These are phyloP conservation scores for Gautieria morchelliformis DNA, from an alignment of 768 basidiomycete species.

Conservation along the genomic window DNA sequence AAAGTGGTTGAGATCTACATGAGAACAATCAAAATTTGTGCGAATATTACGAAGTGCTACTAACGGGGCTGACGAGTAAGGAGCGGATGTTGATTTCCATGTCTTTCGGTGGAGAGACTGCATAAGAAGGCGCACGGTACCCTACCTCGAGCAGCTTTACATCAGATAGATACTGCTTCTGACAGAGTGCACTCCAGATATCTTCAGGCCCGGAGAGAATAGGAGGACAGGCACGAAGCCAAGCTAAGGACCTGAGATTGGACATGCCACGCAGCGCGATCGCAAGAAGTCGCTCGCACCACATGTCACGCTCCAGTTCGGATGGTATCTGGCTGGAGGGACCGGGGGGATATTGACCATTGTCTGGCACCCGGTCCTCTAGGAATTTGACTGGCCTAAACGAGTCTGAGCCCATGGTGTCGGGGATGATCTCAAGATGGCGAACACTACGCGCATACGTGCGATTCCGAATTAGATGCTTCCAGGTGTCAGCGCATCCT, in stretches of 20 bases:
- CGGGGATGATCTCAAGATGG: neutral
- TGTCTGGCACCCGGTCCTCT: neutral
- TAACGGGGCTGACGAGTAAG: neutral
- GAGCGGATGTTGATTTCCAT: neutral
- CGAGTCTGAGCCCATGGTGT: neutral
- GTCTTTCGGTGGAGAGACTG: neutral
- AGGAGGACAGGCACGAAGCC: neutral
- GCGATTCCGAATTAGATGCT: neutral
- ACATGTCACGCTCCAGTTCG: neutral
- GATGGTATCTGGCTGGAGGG: neutral
- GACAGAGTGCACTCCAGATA: neutral
- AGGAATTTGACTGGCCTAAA: neutral
- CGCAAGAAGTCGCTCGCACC: neutral
- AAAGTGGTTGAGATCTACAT: neutral
- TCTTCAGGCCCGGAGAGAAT: neutral
- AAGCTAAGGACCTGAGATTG: neutral
- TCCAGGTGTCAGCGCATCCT: neutral
- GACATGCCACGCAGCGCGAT: neutral
- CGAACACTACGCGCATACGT: neutral
- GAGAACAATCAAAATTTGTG: neutral
- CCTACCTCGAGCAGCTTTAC: neutral
- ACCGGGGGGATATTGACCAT: neutral
- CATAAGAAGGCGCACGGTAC: neutral
- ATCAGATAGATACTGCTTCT: neutral
- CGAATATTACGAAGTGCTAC: neutral